phyloP scores from a whole-genome alignment of 306 rosid genomes.

The Quercus wislizeni region DNA sequence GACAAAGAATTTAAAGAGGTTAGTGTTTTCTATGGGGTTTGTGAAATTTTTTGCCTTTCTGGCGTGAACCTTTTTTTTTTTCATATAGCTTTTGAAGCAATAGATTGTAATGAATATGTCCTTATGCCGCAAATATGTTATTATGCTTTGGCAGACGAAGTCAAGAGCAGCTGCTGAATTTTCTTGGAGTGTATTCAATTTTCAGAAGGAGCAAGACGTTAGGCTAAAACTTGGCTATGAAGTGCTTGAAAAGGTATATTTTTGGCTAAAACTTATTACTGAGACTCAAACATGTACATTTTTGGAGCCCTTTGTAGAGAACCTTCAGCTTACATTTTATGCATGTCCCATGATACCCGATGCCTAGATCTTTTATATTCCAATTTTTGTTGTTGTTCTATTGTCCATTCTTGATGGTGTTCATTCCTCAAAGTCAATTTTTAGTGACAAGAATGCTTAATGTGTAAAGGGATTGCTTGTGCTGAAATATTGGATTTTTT shows the following conservation, averaged over 20 bases:
- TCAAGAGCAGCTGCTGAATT: slow-evolving; percentile 76
- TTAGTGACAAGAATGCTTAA: neutral
- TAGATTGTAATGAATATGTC: neutral
- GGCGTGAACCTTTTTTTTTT: neutral
- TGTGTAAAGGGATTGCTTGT: neutral
- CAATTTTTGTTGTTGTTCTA: neutral
- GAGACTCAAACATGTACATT: neutral
- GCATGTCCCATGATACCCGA: neutral
- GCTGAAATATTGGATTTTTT: neutral
- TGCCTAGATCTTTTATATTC: neutral
- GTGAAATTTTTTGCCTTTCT: neutral
- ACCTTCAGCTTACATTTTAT: neutral
- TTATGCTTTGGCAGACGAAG: slow-evolving; percentile 45
- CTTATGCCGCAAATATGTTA: neutral
- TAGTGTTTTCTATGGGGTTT: slow-evolving; percentile 2
- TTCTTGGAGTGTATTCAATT: slow-evolving; percentile 64
- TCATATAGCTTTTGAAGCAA: neutral
- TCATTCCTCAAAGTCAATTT: neutral
- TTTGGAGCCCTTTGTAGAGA: neutral
- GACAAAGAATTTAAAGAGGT: slow-evolving; percentile 75
- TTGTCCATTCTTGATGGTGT: neutral
- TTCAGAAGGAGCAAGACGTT: slow-evolving; percentile 84
- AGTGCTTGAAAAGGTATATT: slow-evolving; percentile 55
- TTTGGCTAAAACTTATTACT: neutral
- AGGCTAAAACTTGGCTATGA: slow-evolving; percentile 81